Evolutionary conservation across 2,329 filamentous ascomycete genomes (phyloP).

Genomic region (Exophiala calicioides): DNA sequence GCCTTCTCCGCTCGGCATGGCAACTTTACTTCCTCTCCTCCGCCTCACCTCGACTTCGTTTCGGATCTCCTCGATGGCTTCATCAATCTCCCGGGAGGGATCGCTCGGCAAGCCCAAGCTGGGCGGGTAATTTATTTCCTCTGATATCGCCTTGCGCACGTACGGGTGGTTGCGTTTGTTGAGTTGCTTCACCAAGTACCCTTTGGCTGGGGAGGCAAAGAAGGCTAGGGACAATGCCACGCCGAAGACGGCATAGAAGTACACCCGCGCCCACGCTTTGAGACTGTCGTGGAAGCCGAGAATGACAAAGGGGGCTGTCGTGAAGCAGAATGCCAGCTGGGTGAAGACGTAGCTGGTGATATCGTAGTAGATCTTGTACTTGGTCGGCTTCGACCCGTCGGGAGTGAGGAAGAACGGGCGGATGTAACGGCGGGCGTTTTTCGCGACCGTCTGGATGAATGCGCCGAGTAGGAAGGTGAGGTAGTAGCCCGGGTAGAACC

Average conservation of each 20-base stretch:
- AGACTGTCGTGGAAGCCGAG: conserved; percentile 72
- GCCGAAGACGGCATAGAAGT: conserved; percentile 80
- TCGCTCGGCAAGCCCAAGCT: conserved; percentile 79
- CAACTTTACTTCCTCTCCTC: conserved; percentile 47
- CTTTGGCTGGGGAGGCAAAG: conserved; percentile 78
- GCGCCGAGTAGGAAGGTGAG: conserved; percentile 85
- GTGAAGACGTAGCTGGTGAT: conserved; percentile 72
- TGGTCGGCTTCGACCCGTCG: conserved; percentile 66
- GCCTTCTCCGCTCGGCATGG: conserved; percentile 51
- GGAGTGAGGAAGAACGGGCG: conserved; percentile 91
- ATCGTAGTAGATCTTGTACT: conserved; percentile 85
- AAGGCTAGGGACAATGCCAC: conserved; percentile 67
- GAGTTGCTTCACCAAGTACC: conserved; percentile 56
- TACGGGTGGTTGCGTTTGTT: conserved; percentile 55
- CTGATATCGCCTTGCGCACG: conserved; percentile 52
- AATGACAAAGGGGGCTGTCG: conserved; percentile 80
- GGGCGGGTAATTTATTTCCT: conserved; percentile 63
- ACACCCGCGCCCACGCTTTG: conserved; percentile 77
- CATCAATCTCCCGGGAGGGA: conserved; percentile 71
- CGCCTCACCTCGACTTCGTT: conserved; percentile 67
- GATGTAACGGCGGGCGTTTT: conserved; percentile 85
- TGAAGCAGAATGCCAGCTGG: conserved; percentile 80
- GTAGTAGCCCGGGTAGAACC: conserved; percentile 97
- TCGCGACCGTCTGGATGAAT: conserved; percentile 88
- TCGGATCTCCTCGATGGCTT: conserved; percentile 73